Evolutionary conservation across 768 basidiomycete genomes (phyloP).

Genomic region (Hericium erinaceus): DNA sequence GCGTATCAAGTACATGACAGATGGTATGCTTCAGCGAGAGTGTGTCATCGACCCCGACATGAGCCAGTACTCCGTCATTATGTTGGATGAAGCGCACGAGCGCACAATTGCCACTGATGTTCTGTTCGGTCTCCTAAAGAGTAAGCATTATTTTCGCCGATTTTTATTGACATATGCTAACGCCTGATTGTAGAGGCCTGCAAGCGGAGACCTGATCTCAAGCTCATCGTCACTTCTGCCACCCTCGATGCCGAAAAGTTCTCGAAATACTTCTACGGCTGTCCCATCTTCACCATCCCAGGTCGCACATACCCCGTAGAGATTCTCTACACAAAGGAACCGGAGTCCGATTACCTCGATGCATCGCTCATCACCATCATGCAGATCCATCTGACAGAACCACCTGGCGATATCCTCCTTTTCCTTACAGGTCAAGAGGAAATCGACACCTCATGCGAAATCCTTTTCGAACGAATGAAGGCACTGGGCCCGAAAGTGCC

Average conservation of each 20-base stretch:
- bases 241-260: conserved; percentile 99
- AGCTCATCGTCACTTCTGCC: conserved; percentile 96
- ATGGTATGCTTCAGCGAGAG: conserved; percentile 98
- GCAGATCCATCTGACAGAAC: conserved; percentile 98
- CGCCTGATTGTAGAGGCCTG: conserved; percentile 63
- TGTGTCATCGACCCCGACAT: conserved; percentile 92
- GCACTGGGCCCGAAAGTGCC: conserved; percentile 97
- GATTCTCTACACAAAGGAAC: conserved; percentile 97
- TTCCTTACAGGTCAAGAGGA: conserved; percentile 99
- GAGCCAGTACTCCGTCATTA: conserved; percentile 87
- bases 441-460: conserved; percentile 96
- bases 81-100: conserved; percentile 99
- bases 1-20: conserved; percentile 99
- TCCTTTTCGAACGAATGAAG: conserved; percentile 97
- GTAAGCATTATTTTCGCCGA: conserved; percentile 29
- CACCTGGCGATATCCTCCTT: conserved; percentile 90
- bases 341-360: conserved; percentile 94
- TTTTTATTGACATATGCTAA: conserved; percentile 8
- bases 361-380: conserved; percentile 98
- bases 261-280: conserved; percentile 97
- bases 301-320: conserved; percentile 99
- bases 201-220: conserved; percentile 89
- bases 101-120: conserved; percentile 98
- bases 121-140: conserved; percentile 90
- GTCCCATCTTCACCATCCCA: conserved; percentile 99